Evolutionary conservation across 2,329 filamentous ascomycete genomes (phyloP).

Genomic region (Purpureocillium lavendulum): DNA sequence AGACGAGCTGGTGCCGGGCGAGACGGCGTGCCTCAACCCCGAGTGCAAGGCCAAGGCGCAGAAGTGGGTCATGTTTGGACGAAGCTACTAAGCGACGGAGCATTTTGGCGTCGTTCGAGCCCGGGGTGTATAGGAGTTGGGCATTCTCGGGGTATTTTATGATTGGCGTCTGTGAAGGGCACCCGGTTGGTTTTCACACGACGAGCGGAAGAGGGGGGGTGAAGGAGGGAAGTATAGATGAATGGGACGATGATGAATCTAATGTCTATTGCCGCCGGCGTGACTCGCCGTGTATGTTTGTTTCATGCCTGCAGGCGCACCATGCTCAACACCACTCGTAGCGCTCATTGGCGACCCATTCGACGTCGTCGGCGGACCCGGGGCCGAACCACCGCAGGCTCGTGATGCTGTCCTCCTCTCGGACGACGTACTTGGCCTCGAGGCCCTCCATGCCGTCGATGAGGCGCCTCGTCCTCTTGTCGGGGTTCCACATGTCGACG

Average conservation of each 20-base stretch:
- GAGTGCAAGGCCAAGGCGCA: slow-evolving; percentile 70
- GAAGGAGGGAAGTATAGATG: not conserved
- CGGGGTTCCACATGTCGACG: slow-evolving; percentile 81
- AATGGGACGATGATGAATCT: slow-evolving; percentile 3
- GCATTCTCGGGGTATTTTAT: slow-evolving; percentile 2
- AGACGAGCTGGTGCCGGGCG: slow-evolving; percentile 53
- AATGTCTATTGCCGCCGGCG: not conserved
- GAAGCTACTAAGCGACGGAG: slow-evolving; percentile 45
- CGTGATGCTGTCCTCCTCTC: slow-evolving; percentile 60
- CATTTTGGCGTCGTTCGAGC: not conserved
- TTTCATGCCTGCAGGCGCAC: too few relatives aligned
- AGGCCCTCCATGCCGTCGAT: slow-evolving; percentile 37
- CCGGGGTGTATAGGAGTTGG: slow-evolving; percentile 2
- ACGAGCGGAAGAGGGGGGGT: not conserved
- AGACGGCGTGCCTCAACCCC: slow-evolving; percentile 88
- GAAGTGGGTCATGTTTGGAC: slow-evolving; percentile 89
- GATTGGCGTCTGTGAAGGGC: slow-evolving; percentile 5
- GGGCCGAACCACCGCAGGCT: slow-evolving; percentile 64
- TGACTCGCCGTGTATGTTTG: too few relatives aligned
- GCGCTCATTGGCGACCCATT: slow-evolving; percentile 72
- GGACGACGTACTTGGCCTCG: slow-evolving; percentile 38
- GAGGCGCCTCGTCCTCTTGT: slow-evolving; percentile 38
- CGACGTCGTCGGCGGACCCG: slow-evolving; percentile 41
- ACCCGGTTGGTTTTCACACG: slow-evolving; percentile 1
- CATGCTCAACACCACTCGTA: slow-evolving; percentile 61